Base-by-base conservation (phyloP, 352 stramenopile species). In the Globisporangium acanthophoron region DNA sequence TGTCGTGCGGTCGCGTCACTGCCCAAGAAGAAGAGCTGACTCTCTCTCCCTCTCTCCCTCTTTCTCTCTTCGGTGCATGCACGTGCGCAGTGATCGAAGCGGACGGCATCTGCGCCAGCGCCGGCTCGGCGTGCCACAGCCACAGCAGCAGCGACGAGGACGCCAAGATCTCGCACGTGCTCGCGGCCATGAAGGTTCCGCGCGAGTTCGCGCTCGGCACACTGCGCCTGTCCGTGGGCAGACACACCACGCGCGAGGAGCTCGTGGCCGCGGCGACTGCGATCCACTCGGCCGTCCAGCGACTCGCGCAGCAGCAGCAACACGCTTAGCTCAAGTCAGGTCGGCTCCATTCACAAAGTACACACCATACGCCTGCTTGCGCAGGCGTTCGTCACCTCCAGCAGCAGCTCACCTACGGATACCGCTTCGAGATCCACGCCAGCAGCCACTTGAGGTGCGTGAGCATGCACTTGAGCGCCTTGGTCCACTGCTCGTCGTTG, bases 91-190 rank as follows among this genome's bases (percentile, higher is more conserved):
- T 86, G 46, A 89, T 99, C 39, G 82, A 96, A 44, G 72, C 81
- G 27, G 59, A 85, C 8, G 75, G 77, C 8, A 80, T 99, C 18
- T 96, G 89, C 33, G 94, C 89, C 31, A 97, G 88, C 54, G 95
- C 96, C 31, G 92, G 96, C 54, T 97, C 96, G 27, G 93, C 96
- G 1, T 99, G 96, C 71, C 94, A 99, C 74, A 92, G 82, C 47
- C 74, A 90, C 70, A 70, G 63, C 12, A 65, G 63, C 9, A 62
- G 76, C 6, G 69, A 76, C 24, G 64, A 70, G 44, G 59, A 76
- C n/a, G 71, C 76, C 52, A 78, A 75, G 48, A 78, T 97, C 33
- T 97, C 90, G 24, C 70, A 92, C 52, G 90, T 99, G 29, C 83
- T 99, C 12, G 59, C 80, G 48, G 95, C 96, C 29, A 98, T 99